phyloP scores from a whole-genome alignment of 495 filamentous ascomycete species.

The Talaromyces ruber region DNA sequence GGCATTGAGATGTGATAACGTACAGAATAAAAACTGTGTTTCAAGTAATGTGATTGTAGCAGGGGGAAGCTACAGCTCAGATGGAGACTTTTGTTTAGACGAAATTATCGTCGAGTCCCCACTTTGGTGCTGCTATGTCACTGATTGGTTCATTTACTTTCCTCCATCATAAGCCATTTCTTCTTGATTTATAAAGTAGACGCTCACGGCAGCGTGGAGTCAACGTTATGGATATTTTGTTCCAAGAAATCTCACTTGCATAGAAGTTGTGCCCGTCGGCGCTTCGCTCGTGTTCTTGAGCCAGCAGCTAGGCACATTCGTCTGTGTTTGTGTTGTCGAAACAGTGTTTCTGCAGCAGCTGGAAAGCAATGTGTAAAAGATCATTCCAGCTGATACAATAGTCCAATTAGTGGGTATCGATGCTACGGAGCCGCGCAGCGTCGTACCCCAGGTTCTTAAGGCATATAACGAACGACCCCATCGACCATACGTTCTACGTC shows the following conservation, averaged over 20 bases:
- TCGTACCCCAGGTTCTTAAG: background rate
- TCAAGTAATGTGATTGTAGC: background rate
- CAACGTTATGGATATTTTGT: too few relatives aligned
- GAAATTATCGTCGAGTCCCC: background rate
- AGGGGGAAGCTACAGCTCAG: background rate
- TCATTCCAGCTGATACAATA: background rate
- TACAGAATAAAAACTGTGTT: background rate
- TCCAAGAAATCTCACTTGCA: too few relatives aligned
- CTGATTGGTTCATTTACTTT: background rate
- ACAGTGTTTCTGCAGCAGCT: background rate
- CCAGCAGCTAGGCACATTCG: slow-evolving; percentile 29
- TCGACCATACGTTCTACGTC: background rate
- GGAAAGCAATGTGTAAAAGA: background rate
- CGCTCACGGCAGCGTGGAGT: too few relatives aligned
- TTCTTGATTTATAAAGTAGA: background rate
- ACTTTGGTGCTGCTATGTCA: background rate
- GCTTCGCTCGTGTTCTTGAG: slow-evolving; percentile 30
- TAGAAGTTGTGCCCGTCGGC: slow-evolving; percentile 29
- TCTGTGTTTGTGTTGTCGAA: slow-evolving; percentile 17
- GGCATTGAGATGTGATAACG: background rate
- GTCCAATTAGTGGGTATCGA: background rate
- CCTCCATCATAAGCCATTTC: background rate
- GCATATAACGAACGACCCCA: background rate
- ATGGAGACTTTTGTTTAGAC: background rate
- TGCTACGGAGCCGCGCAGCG: background rate